Base-by-base conservation (phyloP, 2,329 filamentous ascomycete genomes). In the Clathrospora elynae region DNA sequence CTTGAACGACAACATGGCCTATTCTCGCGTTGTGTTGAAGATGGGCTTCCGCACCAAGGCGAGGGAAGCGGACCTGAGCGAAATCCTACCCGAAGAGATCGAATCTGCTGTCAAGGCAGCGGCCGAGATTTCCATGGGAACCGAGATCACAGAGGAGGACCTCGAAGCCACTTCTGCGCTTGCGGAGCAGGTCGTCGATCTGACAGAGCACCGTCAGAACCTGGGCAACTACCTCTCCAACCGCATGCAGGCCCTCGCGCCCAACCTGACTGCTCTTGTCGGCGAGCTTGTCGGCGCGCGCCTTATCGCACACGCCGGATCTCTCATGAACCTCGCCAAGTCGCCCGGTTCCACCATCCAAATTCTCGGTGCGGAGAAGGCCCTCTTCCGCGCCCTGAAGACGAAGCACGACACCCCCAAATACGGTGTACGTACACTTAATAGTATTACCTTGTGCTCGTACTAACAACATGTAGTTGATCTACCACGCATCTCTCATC, bases 361-460 rank as follows among this genome's bases (percentile, higher is more conserved):
- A 79, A 96, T 99, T 66, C 84, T 97, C 42, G 93, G 93, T 78
- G 93, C 93, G 48, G 93, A 99, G 78, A 99, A 99, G 81, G 93
- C 93, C 6, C 84, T 99, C 30, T 99, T 99, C 86, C 86, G 93
- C 66, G 93, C 93, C 13, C 80, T 99, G 53, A 99, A 99, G 83
- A 99, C 93, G 35, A 97, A 99, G 81, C 92, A 97, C 73, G 90
- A 96, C 68, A 99, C 93, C 25, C 93, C 93, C 68, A 99, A 97
- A 75, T 99, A 97, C 66, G 93, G 93, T 50, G 57, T 62, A 57
- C 53, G 60, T 59, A 29, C n/a, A n/a, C n/a, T n/a, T n/a, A n/a
- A n/a, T n/a, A n/a, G n/a, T n/a, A n/a, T n/a, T n/a, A n/a, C n/a
- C n/a, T n/a, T 73, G 87, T 88, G 34, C 93, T 11, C n/a, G 1